phyloP scores from a whole-genome alignment of 176 grass and related monocot genomes.

The sorghum (Sorghum bicolor) region Sorghum_bicolor_NCBIv3 NC_012871.2:71432501-71433000 shows the following conservation, averaged over 20 bases:
- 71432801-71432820: slow-evolving; percentile 14
- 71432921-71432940: slow-evolving; percentile 1
- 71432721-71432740: slow-evolving; percentile 2
- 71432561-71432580: not conserved
- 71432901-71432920: not conserved
- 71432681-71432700: not conserved
- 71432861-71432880: not conserved
- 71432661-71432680: slow-evolving; percentile 5
- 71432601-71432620: not conserved
- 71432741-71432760: not conserved
- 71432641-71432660: not conserved
- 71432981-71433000: not conserved
- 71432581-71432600: slow-evolving; percentile 1
- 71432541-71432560: not conserved
- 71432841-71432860: not conserved
- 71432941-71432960: not conserved
- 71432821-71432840: slow-evolving; percentile 18
- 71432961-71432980: not conserved
- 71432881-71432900: not conserved
- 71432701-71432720: not conserved
- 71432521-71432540: not conserved
- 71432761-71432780: not conserved
- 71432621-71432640: not conserved
- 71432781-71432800: not conserved
- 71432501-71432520: slow-evolving; percentile 1